Base-by-base conservation (phyloP, 1,284 basidiomycete species). In the Ganoderma multipileum region DNA sequence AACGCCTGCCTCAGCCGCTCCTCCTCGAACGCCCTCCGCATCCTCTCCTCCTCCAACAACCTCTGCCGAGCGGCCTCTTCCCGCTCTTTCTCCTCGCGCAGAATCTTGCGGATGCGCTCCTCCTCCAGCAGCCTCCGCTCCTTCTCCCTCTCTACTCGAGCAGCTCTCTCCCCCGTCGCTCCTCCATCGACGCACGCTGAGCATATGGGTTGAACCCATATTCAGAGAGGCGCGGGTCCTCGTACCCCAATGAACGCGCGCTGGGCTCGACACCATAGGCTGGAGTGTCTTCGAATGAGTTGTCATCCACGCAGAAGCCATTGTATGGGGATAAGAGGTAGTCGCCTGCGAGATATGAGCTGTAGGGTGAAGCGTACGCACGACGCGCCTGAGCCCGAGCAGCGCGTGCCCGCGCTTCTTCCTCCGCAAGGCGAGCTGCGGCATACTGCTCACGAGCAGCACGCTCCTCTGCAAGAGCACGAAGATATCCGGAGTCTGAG, bases 381-480 rank as follows among this genome's bases (percentile, higher is more conserved):
- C 75, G 70, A 18, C 74, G 74, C 7, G 75, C 73, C 44, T 76
- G 75, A 18, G 78, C 77, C 23, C 77, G 77, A 55, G 77, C 77
- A 54, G 76, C 78, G 59, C 78, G 76, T 28, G 73, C 68, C n/a
- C 78, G 74, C 9, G 78, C 78, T 38, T 78, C 76, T 59, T 78
- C 77, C 68, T 79, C 76, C 0, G 77, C 75, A 52, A 76, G 78
- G 44, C 73, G 73, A 59, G 78, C 78, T 20, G 77, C 76, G n/a
- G 69, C 75, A 54, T 76, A 77, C 61, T 78, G 77, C 64, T 76
- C 72, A 55, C 75, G 77, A 7, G 78, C 78, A 18, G 77, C 77
- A 36, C 73, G 77, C 62, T 79, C 78, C 55, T 79, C 77, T 23
- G 78, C 77, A 42, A 79, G 74, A 9, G 77, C 77, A 30, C 74